phyloP scores from a whole-genome alignment of 495 filamentous ascomycete species.

The Pseudevernia furfuracea region DNA sequence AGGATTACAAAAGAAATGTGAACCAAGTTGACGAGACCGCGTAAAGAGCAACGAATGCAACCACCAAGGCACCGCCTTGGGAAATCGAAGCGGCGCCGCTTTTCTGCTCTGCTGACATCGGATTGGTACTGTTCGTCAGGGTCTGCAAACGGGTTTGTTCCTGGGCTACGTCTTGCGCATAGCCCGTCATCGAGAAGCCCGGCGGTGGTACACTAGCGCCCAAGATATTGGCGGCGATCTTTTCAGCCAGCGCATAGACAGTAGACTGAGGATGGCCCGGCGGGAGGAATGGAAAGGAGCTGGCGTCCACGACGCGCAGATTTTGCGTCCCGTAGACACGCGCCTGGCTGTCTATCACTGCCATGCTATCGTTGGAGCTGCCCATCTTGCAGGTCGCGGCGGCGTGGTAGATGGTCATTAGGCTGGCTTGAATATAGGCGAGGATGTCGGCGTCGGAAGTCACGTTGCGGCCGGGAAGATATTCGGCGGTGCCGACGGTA shows the following conservation, averaged over 20 bases:
- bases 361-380: constrained; percentile 29
- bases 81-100: neutral
- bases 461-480: constrained; percentile 38
- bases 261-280: constrained; percentile 40
- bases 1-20: neutral
- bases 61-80: neutral
- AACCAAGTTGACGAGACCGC: neutral
- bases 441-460: constrained; percentile 41
- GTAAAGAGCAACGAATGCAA: neutral
- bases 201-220: constrained; percentile 17
- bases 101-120: neutral
- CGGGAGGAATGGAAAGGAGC: constrained; percentile 44
- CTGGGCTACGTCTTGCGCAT: constrained; percentile 5
- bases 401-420: constrained; percentile 44
- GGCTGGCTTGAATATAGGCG: constrained; percentile 33
- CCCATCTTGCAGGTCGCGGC: constrained; percentile 41
- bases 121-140: neutral
- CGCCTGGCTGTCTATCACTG: constrained; percentile 38
- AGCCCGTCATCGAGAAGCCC: constrained; percentile 11
- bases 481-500: constrained; percentile 34
- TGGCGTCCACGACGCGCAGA: constrained; percentile 47
- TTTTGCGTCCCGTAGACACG: constrained; percentile 35
- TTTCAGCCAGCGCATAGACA: constrained; percentile 37
- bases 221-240: constrained; percentile 31
- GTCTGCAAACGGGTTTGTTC: neutral